Evolutionary conservation across 345 rosid genomes (phyloP), one percentile per base, ranked within the genome.

Genomic region (Orychophragmus violaceus): DNA sequence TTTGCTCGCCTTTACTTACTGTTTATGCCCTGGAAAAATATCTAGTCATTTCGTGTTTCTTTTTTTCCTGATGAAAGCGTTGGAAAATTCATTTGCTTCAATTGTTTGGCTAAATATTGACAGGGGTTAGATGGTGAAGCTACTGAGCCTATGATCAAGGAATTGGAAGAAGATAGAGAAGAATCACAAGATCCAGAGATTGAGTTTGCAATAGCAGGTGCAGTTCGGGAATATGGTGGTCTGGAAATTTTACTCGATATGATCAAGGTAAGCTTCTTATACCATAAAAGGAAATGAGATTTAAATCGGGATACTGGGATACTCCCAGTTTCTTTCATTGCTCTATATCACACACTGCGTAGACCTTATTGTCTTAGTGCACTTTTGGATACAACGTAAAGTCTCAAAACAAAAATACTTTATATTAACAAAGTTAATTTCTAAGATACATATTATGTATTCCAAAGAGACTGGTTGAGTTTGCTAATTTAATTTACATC

Each of bases 51-150:
- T 52, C 14, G 48, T 39, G 37, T 42, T 65, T 28, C 44, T 23
- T 13, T 16, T 59, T 48, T 35, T n/a, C n/a, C 30, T 49, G n/a
- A 17, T 59, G 48, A 59, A 24, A 66, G 33, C 62, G 18, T 36
- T 72, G 52, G 18, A 29, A 58, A 39, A 54, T 18, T 52, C 29
- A 57, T 48, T 22, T 6, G 19, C 29, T 72, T 64, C 22, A 13
- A 53, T 60, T 68, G 11, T 74, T 8, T 37, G 67, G 25, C 21
- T 4, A 46, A 55, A 62, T 65, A 55, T 72, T 70, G 35, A 53
- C 81, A 90, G 99, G 99, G 99, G 42, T 79, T 90, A 58, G 99
- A 94, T 79, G 99, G 99, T 73, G 99, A 94, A 87, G 99, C 97
- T 57, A 94, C 99, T 37, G 99, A 94, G 60, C 99, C 97, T 63